Percentiles rank a stretch among this genome's conserved stretches.
Conservation (phyloP, 2,329 filamentous ascomycete species). For the Shiraia bambusicola region DNA sequence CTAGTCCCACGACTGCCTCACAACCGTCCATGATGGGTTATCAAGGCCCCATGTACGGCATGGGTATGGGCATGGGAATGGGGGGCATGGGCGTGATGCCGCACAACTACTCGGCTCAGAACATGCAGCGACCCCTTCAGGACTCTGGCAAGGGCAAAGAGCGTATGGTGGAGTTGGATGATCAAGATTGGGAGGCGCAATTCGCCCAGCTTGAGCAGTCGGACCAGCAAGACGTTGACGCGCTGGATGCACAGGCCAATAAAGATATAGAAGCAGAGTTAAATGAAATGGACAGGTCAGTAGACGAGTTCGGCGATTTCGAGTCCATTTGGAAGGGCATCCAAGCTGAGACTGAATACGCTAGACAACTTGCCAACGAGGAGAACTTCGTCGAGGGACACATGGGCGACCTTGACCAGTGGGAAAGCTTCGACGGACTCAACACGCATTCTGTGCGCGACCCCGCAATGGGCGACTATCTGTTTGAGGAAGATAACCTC, state of each 20-base stretch:
- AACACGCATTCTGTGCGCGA: constrained; percentile 69
- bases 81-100: constrained; percentile 56
- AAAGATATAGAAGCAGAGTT: constrained; percentile 81
- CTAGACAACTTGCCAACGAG: constrained; percentile 68
- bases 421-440: constrained; percentile 72
- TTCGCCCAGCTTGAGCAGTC: constrained; percentile 83
- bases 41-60: constrained; percentile 54
- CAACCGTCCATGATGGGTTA: constrained; percentile 52
- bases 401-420: constrained; percentile 76
- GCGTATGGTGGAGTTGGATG: constrained; percentile 84
- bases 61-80: constrained; percentile 53
- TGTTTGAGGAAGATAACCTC: constrained; percentile 93
- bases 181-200: constrained; percentile 92
- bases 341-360: constrained; percentile 70
- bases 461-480: constrained; percentile 81
- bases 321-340: constrained; percentile 87
- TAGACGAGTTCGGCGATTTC: constrained; percentile 83
- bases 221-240: constrained; percentile 53
- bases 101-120: constrained; percentile 47
- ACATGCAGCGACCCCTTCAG: constrained; percentile 49
- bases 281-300: constrained; percentile 84
- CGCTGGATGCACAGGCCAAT: constrained; percentile 65
- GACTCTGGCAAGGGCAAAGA: constrained; percentile 75
- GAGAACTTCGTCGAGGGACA: constrained; percentile 63
- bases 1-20: constrained; percentile 56